Base-by-base conservation (phyloP, 2,329 filamentous ascomycete genomes). In the Hypoxylon sp. region DNA sequence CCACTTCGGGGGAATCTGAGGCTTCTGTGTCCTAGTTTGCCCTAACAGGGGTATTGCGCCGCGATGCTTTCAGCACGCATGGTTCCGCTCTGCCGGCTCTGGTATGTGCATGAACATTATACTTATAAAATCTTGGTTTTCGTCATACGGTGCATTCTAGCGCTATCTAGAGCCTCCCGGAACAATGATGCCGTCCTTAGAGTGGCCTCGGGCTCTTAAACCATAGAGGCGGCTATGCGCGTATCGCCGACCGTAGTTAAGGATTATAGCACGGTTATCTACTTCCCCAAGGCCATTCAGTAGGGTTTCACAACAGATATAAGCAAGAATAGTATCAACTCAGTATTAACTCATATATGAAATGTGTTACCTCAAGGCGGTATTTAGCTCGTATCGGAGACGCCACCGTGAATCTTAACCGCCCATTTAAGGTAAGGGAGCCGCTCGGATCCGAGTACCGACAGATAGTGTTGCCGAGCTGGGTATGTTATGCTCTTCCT, bases 1-100 rank as follows among this genome's bases (percentile, higher is more conserved):
- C 64, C 60, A 52, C 52, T 62, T 53, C 19, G 22, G 37, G 44
- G 37, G 11, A 39, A 42, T 50, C 46, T 59, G 42, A 67, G 11
- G 63, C 53, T 46, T 57, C 29, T 63, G 33, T 47, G 17, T 47
- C 29, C 22, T 17, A 17, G 31, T 29, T 31, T 31, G 26, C 47
- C n/a, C 47, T 44, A 44, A 10, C 57, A 26, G 46, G 46, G 46
- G 22, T 37, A 22, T 29, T 37, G 8, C 35, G 37, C 26, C 24
- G 29, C 5, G 22, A 46, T 52, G 17, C 26, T 31, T 31, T n/a
- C 42, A 33, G 22, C 19, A 39, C n/a, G 24, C 44, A 31, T 50
- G 24, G 59, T 26, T 19, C 22, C 22, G 9, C 14, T 33, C 44
- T 58, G 22, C 19, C 33, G 47, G 33, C 37, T 24, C n/a, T 58